Percentiles rank a stretch among this genome's conserved stretches.
phyloP scores from a whole-genome alignment of 2,329 filamentous ascomycete species.

The Tolypocladium amazonense region DNA sequence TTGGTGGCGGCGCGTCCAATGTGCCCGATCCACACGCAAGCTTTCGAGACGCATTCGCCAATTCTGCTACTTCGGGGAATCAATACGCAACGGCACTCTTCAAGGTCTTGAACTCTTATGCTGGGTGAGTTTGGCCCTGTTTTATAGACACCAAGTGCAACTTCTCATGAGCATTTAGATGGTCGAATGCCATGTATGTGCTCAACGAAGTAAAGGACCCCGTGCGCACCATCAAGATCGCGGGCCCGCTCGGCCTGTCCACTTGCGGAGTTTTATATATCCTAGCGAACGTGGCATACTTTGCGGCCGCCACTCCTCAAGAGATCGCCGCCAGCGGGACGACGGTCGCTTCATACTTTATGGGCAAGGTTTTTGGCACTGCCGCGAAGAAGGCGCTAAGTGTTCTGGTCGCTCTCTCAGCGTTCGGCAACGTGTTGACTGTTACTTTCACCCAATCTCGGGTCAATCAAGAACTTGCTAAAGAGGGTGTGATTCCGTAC shows the following conservation, averaged over 20 bases:
- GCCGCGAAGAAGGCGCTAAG: conserved; percentile 38
- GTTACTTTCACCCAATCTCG: conserved; percentile 49
- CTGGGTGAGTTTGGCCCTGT: background rate
- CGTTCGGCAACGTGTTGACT: conserved; percentile 51
- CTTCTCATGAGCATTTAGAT: conserved; percentile 47
- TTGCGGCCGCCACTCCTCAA: conserved; percentile 48
- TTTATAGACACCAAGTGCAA: accelerated
- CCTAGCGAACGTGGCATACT: conserved; percentile 55
- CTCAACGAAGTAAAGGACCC: conserved; percentile 46
- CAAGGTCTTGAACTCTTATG: conserved; percentile 31
- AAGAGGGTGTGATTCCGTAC: conserved; percentile 58
- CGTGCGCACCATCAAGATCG: conserved; percentile 40
- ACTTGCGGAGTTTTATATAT: conserved; percentile 51
- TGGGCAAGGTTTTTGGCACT: conserved; percentile 49
- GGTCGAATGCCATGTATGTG: conserved; percentile 55
- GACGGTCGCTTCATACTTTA: conserved; percentile 51
- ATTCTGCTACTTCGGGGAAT: conserved; percentile 30
- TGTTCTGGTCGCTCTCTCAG: conserved; percentile 49
- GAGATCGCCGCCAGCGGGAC: conserved; percentile 47
- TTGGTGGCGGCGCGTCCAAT: conserved; percentile 35
- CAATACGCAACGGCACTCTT: conserved; percentile 34
- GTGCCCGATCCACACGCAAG: conserved; percentile 35
- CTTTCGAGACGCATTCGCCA: conserved; percentile 43
- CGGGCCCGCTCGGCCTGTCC: conserved; percentile 46
- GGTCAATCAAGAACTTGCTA: conserved; percentile 55